phyloP scores from a whole-genome alignment of 306 rosid species.

The Trifolium fragiferum region DNA sequence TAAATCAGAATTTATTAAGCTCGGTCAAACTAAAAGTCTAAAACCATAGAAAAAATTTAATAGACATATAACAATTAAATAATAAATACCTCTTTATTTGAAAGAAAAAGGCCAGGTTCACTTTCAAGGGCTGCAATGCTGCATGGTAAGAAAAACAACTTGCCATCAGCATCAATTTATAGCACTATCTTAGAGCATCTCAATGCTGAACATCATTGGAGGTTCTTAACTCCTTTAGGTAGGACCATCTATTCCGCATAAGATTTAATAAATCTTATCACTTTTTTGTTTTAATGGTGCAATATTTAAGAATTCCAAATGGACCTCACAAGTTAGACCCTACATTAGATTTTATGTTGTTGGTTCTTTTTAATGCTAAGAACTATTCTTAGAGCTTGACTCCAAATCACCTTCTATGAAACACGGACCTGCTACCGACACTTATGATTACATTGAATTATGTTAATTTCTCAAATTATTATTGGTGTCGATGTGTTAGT shows the following conservation, averaged over 20 bases:
- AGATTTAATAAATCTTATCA: background rate
- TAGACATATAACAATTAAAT: slow-evolving; percentile 24
- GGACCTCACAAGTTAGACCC: background rate
- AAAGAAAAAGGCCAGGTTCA: slow-evolving; percentile 82
- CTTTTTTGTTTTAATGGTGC: background rate
- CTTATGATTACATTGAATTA: too few relatives aligned
- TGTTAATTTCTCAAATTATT: too few relatives aligned
- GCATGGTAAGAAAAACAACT: slow-evolving; percentile 51
- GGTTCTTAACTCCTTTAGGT: background rate
- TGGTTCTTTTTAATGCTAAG: background rate
- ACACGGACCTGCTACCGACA: too few relatives aligned
- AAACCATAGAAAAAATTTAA: slow-evolving; percentile 27
- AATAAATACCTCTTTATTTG: slow-evolving; percentile 69
- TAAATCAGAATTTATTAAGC: slow-evolving; percentile 13
- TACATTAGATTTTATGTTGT: background rate
- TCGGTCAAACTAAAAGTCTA: slow-evolving; percentile 31
- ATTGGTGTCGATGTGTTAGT: too few relatives aligned
- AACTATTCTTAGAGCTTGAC: background rate
- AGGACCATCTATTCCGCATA: background rate
- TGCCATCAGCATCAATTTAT: slow-evolving; percentile 7
- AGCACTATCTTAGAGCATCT: too few relatives aligned
- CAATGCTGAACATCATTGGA: too few relatives aligned
- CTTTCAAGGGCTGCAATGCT: slow-evolving; percentile 95
- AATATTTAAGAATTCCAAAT: background rate
- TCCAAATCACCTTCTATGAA: too few relatives aligned